Evolutionary conservation across 2,329 filamentous ascomycete genomes (phyloP).

Genomic region (Drechmeria coniospora): DNA sequence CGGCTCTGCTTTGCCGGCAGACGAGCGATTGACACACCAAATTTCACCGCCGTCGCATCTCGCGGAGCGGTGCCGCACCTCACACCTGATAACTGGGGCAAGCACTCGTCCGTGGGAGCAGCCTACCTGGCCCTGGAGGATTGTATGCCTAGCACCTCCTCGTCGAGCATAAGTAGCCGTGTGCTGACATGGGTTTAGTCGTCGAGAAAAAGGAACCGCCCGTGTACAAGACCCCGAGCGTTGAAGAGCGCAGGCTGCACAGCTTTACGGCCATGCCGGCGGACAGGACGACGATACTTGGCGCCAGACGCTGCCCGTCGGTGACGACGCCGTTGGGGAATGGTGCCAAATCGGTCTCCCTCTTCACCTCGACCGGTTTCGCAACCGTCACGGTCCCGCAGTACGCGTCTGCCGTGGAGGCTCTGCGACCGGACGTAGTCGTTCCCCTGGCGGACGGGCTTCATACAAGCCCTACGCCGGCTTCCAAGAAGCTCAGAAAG

Average conservation of each 20-base stretch:
- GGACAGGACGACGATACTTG: conserved; percentile 53
- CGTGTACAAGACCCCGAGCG: conserved; percentile 25
- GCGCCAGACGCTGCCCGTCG: conserved; percentile 61
- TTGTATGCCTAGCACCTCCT: no score
- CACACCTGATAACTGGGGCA: conserved; percentile 65
- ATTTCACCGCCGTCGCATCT: conserved; percentile 66
- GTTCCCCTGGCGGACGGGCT: conserved; percentile 62
- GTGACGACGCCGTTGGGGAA: conserved; percentile 58
- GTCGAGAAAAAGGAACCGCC: conserved; percentile 38
- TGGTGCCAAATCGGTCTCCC: conserved; percentile 52
- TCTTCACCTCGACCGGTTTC: conserved; percentile 82
- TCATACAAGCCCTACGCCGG: conserved; percentile 32
- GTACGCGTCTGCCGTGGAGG: conserved; percentile 49
- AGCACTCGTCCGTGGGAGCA: conserved; percentile 48
- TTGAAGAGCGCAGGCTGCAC: conserved; percentile 44
- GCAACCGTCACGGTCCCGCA: conserved; percentile 50
- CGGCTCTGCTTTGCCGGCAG: conserved; percentile 46
- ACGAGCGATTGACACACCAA: conserved; percentile 62
- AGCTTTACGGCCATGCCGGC: conserved; percentile 60
- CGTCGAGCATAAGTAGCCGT: no score
- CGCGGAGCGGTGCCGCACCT: conserved; percentile 77
- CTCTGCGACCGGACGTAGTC: conserved; percentile 65
- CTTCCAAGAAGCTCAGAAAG: conserved; percentile 58
- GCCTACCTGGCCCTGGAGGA: conserved; percentile 81
- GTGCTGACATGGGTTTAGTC: conserved; percentile 22